phyloP scores from a whole-genome alignment of 139 green algal genomes.

The Coelastrella sp. region DNA sequence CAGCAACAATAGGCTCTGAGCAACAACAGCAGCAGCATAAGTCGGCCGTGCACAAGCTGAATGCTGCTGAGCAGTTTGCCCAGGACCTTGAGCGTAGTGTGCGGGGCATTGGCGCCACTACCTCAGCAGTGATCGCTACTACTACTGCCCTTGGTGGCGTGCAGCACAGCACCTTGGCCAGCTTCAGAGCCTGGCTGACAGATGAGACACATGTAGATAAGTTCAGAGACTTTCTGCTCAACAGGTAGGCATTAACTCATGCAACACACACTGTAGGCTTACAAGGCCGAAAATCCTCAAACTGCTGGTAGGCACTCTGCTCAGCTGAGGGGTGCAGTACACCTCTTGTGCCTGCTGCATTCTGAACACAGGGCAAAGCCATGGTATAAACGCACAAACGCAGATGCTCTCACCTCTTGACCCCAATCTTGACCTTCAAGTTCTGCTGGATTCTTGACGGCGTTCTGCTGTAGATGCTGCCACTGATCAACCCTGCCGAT shows the following conservation, averaged over 20 bases:
- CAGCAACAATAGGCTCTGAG: neutral
- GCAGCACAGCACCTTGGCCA: neutral
- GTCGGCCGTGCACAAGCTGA: neutral
- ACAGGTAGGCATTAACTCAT: neutral
- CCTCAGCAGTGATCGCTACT: neutral
- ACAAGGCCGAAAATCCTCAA: neutral
- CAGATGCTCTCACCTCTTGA: neutral
- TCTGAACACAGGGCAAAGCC: no score
- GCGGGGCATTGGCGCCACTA: neutral
- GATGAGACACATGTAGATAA: neutral
- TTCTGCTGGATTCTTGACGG: neutral
- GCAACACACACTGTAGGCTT: neutral
- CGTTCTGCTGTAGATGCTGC: neutral
- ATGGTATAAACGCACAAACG: no score
- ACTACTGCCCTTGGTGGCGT: neutral
- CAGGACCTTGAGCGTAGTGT: neutral
- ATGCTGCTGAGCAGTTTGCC: slow-evolving; percentile 9
- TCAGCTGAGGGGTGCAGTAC: neutral
- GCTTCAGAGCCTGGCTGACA: neutral
- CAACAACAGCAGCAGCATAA: neutral
- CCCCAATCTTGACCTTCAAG: neutral
- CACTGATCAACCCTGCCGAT: neutral
- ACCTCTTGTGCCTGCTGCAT: neutral
- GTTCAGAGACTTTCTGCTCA: neutral
- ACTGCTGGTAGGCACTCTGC: neutral